phyloP scores from a whole-genome alignment of 2,329 filamentous ascomycete genomes.

The Corinectria fuckeliana region DNA sequence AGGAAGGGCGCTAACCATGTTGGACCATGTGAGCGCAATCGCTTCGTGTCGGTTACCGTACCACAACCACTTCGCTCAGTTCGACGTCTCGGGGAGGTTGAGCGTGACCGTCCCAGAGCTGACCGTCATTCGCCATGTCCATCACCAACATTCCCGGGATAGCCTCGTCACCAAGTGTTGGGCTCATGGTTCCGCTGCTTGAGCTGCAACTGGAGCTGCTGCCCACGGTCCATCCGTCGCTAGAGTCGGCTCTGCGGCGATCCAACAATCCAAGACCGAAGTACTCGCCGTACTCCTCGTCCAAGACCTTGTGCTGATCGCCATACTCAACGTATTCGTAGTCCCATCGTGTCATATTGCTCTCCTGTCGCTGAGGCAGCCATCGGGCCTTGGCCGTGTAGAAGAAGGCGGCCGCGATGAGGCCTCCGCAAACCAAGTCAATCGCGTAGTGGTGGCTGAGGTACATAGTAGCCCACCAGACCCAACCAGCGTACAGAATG shows the following conservation, averaged over 20 bases:
- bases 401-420: constrained; percentile 79
- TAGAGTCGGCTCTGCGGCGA: constrained; percentile 58
- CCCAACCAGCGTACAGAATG: constrained; percentile 85
- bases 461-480: constrained; percentile 99
- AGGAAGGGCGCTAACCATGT: neutral
- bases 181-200: constrained; percentile 57
- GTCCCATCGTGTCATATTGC: constrained; percentile 91
- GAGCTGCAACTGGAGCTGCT: constrained; percentile 73
- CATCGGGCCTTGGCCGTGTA: constrained; percentile 82
- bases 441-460: constrained; percentile 97
- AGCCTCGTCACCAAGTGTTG: constrained; percentile 54
- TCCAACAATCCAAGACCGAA: constrained; percentile 56
- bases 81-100: constrained; percentile 51
- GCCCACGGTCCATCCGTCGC: constrained; percentile 89
- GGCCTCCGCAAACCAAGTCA: constrained; percentile 84
- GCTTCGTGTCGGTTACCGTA: constrained; percentile 40
- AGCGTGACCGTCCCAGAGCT: constrained; percentile 34
- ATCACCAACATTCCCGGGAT: constrained; percentile 44
- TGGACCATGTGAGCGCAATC: neutral
- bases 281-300: constrained; percentile 57
- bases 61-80: constrained; percentile 53
- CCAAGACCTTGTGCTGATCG: constrained; percentile 56
- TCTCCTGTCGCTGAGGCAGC: constrained; percentile 80
- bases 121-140: constrained; percentile 47
- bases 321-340: constrained; percentile 93